Evolutionary conservation across 2,329 filamentous ascomycete genomes (phyloP).

Genomic region (Fusarium anguioides): DNA sequence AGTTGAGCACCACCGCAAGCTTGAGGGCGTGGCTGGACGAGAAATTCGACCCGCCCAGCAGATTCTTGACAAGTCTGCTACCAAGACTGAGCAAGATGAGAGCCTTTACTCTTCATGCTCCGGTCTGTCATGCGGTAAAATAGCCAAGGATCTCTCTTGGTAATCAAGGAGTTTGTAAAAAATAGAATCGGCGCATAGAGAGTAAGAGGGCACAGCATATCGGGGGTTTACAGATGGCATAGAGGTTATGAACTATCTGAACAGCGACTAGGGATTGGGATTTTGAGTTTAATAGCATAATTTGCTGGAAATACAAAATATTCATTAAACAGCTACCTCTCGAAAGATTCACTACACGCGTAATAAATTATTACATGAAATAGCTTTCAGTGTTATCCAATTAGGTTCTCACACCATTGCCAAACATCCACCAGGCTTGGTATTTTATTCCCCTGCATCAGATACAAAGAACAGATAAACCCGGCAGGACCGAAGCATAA

Average conservation of each 20-base stretch:
- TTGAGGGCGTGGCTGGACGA: conserved; percentile 22
- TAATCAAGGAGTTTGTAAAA: conserved; percentile 9
- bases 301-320: too few relatives aligned
- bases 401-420: too few relatives aligned
- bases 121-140: conserved; percentile 26
- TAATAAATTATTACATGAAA: too few relatives aligned
- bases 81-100: conserved; percentile 30
- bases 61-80: conserved; percentile 22
- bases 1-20: conserved; percentile 29
- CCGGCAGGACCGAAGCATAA: too few relatives aligned
- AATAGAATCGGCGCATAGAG: conserved; percentile 17
- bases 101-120: conserved; percentile 29
- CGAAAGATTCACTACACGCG: too few relatives aligned
- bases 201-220: not conserved
- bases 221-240: not conserved
- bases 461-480: too few relatives aligned
- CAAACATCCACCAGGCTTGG: too few relatives aligned
- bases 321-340: too few relatives aligned
- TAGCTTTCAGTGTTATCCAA: too few relatives aligned
- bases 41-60: conserved; percentile 36
- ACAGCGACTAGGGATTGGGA: not conserved
- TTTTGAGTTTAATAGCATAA: not conserved
- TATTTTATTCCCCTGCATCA: too few relatives aligned
- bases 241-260: not conserved
- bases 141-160: conserved; percentile 29